Evolutionary conservation across 148 eudicot genomes (phyloP), one percentile per base, ranked within the genome.

Genomic region (Fagopyrum homotropicum): DNA sequence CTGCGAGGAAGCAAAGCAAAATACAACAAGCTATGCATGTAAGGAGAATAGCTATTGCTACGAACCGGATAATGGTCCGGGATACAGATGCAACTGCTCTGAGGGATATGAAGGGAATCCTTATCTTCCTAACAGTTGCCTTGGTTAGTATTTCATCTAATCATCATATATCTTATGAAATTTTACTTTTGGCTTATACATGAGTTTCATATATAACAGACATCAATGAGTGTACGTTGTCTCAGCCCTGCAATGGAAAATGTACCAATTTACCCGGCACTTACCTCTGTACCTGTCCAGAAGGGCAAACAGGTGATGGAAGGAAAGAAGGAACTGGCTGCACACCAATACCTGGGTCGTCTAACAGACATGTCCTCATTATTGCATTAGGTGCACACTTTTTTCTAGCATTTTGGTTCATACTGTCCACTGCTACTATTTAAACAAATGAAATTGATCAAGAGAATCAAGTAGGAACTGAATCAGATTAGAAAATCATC

Each of bases 351-450:
- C 47, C 17, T 1, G 2, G 9, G 2, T 35, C 45, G 43, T 66
- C 46, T 14, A 17, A 78, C 52, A 8, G 52, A 78, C 29, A 73
- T n/a, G 14, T 73, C 76, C 46, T 66, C 45, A 5, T 35, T 40
- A 30, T 15, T 35, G 71, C 17, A 66, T 66, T 66, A 66, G 46
- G 71, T 66, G 43, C 9, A 0, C 19, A 57, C 35, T 4, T 4
- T 54, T 54, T 54, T 4, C 57, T 54, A 3, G 4, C 35, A 30
- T 56, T 56, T 56, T 6, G 26, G 17, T 17, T n/a, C 61, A 2
- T 30, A 30, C 35, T 30, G 35, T 30, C 35, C 35, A 30, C 35
- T 30, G 35, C 35, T 30, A 30, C 35, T 30, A 30, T 30, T 30
- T 30, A 30, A 30, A 30, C 35, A 30, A 30, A 30, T 22, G 14